Evolutionary conservation across 2,329 filamentous ascomycete species (phyloP), one percentile per base, ranked within the genome.

Genomic region (Pseudocercospora musae): DNA sequence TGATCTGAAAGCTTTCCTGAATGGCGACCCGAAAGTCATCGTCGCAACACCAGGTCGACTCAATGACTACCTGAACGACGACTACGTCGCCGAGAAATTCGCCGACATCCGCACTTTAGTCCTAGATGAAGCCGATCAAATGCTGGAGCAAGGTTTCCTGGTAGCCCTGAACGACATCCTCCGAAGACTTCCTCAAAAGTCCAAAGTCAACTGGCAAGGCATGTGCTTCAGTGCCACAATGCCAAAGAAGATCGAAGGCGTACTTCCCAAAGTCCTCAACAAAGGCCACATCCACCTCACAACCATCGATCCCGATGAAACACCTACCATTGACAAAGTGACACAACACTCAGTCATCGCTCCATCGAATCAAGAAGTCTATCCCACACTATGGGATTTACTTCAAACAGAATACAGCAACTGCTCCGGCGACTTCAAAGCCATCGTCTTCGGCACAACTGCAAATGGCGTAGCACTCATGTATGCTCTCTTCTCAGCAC

Each of bases 31-130:
- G 76, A 90, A 96, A 76, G 82, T 98, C 40, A 82, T 98, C 6
- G 87, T 98, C 66, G 93, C 88, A 4, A 95, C 94, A 10, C 93
- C 94, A 4, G 95, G 95, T 59, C 89, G 95, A 53, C 82, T 98
- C 2, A 81, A 89, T 46, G 91, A 97, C 71, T 91, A 97, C 72
- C 91, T 98, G 11, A 82, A 82, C 1, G 91, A 96, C 70, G 79
- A 79, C 25, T 73, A 79, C 27, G 78, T 79, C 2, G 79, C 78
- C 6, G 72, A 80, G 55, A 79, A 78, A 63, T 77, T 85, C 64
- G 69, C 74, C 4, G 75, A 81, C 62, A 68, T 80, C 21, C 75
- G 75, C 50, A 78, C 79, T n/a, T 69, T 81, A n/a, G 75, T 81
- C 23, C 72, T 80, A 2, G 78, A 81, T 37, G 95, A 99, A 74